Conservation (phyloP, 2,329 filamentous ascomycete species). For the Xylariaceae sp. region DNA sequence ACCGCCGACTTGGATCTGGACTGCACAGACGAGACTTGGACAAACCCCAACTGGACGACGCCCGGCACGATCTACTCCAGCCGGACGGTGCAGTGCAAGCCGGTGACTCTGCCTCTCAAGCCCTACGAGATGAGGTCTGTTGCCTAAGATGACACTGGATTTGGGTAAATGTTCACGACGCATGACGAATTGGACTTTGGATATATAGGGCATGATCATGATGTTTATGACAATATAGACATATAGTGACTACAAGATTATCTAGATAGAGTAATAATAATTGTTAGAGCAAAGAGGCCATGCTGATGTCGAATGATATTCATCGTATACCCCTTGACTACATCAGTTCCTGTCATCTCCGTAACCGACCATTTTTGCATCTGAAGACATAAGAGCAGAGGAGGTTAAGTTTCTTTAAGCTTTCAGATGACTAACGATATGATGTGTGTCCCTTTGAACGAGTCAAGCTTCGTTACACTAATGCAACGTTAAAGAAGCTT, state of each 20-base stretch:
- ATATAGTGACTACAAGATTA: conserved; percentile 13
- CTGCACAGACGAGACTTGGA: conserved; percentile 40
- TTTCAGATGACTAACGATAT: no score
- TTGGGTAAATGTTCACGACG: background rate
- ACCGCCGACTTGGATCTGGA: conserved; percentile 38
- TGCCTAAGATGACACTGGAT: conserved; percentile 31
- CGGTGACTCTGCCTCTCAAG: conserved; percentile 35
- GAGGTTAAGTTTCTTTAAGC: no score
- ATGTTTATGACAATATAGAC: conserved; percentile 16
- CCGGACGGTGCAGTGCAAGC: conserved; percentile 38
- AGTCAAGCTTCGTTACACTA: no score
- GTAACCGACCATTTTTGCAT: no score
- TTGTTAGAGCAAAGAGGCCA: no score
- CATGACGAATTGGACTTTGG: background rate
- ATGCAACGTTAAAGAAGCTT: no score
- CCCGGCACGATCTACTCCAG: conserved; percentile 44
- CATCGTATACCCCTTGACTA: no score
- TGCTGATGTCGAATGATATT: no score
- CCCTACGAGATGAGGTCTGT: conserved; percentile 41
- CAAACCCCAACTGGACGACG: conserved; percentile 45
- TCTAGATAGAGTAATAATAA: conserved; percentile 8
- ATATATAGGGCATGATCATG: conserved; percentile 13
- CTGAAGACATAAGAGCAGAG: no score
- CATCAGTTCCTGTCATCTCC: no score
- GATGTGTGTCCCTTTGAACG: no score